Evolutionary conservation across 306 rosid species (phyloP).

Genomic region (Ziziphus jujuba): DNA sequence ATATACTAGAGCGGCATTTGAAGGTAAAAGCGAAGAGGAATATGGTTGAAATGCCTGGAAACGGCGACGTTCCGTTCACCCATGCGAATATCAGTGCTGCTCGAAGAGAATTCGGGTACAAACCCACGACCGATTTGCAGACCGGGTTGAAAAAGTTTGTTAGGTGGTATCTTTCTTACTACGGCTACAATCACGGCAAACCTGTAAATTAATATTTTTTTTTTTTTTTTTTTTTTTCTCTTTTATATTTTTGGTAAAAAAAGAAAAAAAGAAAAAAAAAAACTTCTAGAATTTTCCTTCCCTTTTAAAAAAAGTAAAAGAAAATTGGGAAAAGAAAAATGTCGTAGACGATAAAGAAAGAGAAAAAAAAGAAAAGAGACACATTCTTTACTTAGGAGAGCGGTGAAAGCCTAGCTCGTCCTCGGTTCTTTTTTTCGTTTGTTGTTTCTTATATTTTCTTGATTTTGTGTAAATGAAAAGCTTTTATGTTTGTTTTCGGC

Average conservation of each 20-base stretch:
- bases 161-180: constrained; percentile 81
- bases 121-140: constrained; percentile 83
- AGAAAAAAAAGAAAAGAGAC: constrained; percentile 9
- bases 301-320: not conserved
- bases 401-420: constrained; percentile 25
- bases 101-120: constrained; percentile 66
- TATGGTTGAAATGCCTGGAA: constrained; percentile 85
- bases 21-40: constrained; percentile 80
- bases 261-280: too few species aligned
- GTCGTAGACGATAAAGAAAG: constrained; percentile 10
- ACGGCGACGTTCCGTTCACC: constrained; percentile 92
- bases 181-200: constrained; percentile 67
- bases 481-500: constrained; percentile 6
- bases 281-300: constrained; percentile 30
- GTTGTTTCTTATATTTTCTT: constrained; percentile 10
- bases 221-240: not conserved
- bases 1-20: constrained; percentile 70
- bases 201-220: constrained; percentile 45
- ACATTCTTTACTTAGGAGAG: constrained; percentile 40
- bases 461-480: constrained; percentile 43
- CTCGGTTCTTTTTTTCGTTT: constrained; percentile 18
- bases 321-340: constrained; percentile 22
- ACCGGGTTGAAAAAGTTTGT: constrained; percentile 93
- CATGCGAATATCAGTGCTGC: constrained; percentile 80
- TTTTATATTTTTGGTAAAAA: not conserved